Evolutionary conservation across 495 filamentous ascomycete genomes (phyloP).

Genomic region (Trypethelium eluteriae): DNA sequence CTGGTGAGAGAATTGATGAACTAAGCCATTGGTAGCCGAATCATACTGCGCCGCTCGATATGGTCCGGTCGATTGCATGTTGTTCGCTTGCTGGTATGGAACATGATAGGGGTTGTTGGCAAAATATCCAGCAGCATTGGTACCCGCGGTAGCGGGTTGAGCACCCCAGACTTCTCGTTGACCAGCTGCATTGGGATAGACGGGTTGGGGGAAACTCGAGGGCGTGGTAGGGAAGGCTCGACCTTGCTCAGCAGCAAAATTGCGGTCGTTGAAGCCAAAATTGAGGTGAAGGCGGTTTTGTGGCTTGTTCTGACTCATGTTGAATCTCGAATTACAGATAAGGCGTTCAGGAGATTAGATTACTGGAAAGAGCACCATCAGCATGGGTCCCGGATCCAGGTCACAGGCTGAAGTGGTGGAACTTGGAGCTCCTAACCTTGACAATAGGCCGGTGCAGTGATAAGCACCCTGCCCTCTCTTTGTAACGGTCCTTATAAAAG

Average conservation of each 20-base stretch:
- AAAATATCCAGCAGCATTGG: conserved; percentile 56
- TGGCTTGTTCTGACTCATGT: conserved; percentile 24
- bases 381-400: background rate
- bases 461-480: background rate
- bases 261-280: conserved; percentile 36
- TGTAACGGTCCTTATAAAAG: background rate
- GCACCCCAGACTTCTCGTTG: conserved; percentile 46
- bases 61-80: conserved; percentile 45
- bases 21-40: conserved; percentile 60
- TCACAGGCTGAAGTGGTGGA: background rate
- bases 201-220: conserved; percentile 89
- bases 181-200: conserved; percentile 52
- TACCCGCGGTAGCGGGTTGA: conserved; percentile 46
- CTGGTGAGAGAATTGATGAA: conserved; percentile 95
- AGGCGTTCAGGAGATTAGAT: background rate
- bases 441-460: background rate
- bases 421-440: background rate
- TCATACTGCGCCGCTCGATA: conserved; percentile 14
- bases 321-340: background rate
- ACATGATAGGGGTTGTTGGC: conserved; percentile 56
- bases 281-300: conserved; percentile 38
- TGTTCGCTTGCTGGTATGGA: conserved; percentile 48
- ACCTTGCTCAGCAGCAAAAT: conserved; percentile 32
- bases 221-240: conserved; percentile 93
- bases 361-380: background rate